Conservation (phyloP, 192 early-diverging fungal genomes). For the Coemansia sp. region DNA sequence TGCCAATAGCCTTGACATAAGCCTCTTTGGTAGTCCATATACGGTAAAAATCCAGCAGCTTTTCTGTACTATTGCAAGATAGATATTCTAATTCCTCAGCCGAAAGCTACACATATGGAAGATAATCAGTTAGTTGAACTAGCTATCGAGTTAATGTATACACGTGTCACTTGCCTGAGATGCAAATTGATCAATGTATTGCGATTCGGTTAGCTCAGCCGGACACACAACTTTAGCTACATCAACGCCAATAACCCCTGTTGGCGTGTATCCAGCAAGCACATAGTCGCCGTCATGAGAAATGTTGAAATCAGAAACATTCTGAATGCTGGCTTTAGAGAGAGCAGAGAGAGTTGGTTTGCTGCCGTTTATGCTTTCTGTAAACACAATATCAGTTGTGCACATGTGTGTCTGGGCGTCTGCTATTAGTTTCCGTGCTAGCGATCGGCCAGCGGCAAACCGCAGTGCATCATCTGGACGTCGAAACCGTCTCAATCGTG, state of each 20-base stretch:
- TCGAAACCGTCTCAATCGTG: constrained; percentile 8
- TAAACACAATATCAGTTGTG: constrained; percentile 8
- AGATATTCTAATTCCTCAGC: constrained; percentile 16
- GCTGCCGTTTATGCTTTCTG: constrained; percentile 10
- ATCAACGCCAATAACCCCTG: constrained; percentile 33
- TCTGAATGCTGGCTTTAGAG: neutral
- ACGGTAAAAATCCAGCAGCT: constrained; percentile 31
- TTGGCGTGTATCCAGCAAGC: constrained; percentile 15
- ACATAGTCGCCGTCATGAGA: constrained; percentile 48
- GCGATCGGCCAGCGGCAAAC: constrained; percentile 22
- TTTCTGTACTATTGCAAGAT: neutral
- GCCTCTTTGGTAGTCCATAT: constrained; percentile 52
- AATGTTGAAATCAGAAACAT: constrained; percentile 41
- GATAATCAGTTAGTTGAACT: neutral
- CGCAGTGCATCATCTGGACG: constrained; percentile 24
- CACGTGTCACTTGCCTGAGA: constrained; percentile 14
- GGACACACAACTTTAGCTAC: constrained; percentile 28
- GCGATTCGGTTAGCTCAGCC: constrained; percentile 2
- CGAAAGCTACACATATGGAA: constrained; percentile 28
- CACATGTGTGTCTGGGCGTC: neutral
- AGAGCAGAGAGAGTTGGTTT: constrained; percentile 21
- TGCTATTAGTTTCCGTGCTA: constrained; percentile 16
- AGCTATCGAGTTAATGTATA: neutral
- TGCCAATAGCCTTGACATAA: constrained; percentile 40
- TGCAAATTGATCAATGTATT: constrained; percentile 34